phyloP scores from a whole-genome alignment of 83 land plant species.

The Picea mariana region DNA sequence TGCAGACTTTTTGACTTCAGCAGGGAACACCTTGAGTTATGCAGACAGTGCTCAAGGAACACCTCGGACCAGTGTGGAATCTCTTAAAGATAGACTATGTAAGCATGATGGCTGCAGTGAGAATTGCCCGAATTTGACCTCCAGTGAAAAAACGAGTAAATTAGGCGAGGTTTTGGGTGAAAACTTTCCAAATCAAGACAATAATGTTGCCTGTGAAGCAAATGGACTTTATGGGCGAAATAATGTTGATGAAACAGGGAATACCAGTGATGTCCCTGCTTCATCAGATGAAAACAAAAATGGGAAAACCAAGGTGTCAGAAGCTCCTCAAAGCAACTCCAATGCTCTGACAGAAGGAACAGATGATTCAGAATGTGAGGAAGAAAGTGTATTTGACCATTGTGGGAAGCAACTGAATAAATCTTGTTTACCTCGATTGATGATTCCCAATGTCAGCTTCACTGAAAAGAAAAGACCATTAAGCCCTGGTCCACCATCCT shows the following conservation, averaged over 20 bases:
- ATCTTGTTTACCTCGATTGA: conserved; percentile 27
- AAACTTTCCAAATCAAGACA: conserved; percentile 6
- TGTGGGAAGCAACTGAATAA: conserved; percentile 17
- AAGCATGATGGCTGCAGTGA: not conserved
- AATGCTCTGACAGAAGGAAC: conserved; percentile 36
- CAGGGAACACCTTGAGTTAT: not conserved
- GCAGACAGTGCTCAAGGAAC: not conserved
- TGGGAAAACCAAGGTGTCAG: conserved; percentile 30
- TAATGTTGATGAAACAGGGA: conserved; percentile 31
- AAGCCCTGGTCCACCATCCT: conserved; percentile 25
- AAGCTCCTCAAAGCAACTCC: conserved; percentile 40
- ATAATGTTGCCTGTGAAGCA: not conserved
- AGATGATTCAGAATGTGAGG: conserved; percentile 16
- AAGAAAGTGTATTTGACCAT: conserved; percentile 24
- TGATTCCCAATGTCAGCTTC: conserved; percentile 44
- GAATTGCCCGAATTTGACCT: not conserved
- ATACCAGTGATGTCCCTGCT: conserved; percentile 23
- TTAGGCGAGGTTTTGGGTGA: not conserved
- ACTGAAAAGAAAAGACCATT: conserved; percentile 45
- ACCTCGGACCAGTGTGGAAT: conserved; percentile 1
- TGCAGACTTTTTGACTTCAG: conserved; percentile 14
- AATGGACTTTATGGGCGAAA: not conserved
- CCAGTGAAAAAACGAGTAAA: not conserved
- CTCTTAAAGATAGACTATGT: too few species aligned
- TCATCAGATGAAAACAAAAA: conserved; percentile 17